Base-by-base conservation (phyloP, 1,139 yeast species). In the Groenewaldozyma auringiensis region DNA sequence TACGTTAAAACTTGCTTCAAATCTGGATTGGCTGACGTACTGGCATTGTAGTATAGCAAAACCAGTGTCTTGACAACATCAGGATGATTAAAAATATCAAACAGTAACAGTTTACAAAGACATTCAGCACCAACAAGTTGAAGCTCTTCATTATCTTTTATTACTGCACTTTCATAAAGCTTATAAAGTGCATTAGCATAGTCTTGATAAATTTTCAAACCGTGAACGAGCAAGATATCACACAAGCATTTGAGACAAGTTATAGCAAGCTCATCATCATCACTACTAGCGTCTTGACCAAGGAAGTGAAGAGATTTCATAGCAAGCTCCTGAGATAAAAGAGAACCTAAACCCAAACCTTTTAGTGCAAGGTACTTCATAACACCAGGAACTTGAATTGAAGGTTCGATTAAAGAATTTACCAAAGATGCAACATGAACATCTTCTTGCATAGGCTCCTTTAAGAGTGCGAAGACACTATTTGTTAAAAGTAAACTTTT, bases 61-160 rank as follows among this genome's bases (percentile, higher is more conserved):
- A 89, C 67, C 48, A 88, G 69, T 0, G 85, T 77, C 60, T 83
- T 89, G 51, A 88, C 75, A 29, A 88, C 65, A 47, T 81, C 85
- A 44, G 78, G 79, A 57, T 82, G 88, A 17, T 70, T 74, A 50
- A 88, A 74, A 21, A 85, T 75, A 53, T 85, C 95, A 13, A 92
- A 86, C 45, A 92, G 70, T 55, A 83, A 78, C 44, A 92, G 68
- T 64, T 92, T 89, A 58, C 92, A 85, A 22, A 89, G 68, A 0
- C 96, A 95, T 58, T 86, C 95, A 0, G 94, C 96, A 4, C 92
- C 85, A 1, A 79, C 71, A 0, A 92, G 81, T 61, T 86, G 96
- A 21, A 87, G 72, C 37, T 75, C 77, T 0, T 84, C 83, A 57
- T 76, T 69, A 48, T 77, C 57, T 32, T 55, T 54, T 3, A 21